Conservation (phyloP, 2,329 filamentous ascomycete genomes). For the Fusarium secorum region DNA sequence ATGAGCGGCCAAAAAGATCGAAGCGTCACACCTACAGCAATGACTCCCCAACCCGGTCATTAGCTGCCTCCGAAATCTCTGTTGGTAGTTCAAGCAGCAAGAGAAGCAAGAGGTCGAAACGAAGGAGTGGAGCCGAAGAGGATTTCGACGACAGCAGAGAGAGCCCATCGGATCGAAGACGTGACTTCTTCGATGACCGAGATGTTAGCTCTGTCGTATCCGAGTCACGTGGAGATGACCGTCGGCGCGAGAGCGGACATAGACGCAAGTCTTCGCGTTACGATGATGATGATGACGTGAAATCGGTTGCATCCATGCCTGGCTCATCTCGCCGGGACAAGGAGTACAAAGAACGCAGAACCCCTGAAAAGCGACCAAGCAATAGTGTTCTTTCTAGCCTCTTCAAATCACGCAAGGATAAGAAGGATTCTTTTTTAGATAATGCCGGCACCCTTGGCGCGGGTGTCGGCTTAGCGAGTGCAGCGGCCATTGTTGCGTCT, state of each 20-base stretch:
- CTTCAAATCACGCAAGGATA: constrained; percentile 54
- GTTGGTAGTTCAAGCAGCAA: constrained; percentile 49
- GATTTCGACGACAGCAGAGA: constrained; percentile 46
- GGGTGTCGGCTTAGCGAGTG: constrained; percentile 70
- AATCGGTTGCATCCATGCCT: constrained; percentile 53
- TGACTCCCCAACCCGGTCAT: constrained; percentile 47
- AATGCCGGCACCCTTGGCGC: constrained; percentile 74
- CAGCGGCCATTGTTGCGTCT: constrained; percentile 53
- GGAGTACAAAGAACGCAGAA: constrained; percentile 39
- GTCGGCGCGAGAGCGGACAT: constrained; percentile 47
- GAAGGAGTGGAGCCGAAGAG: constrained; percentile 48
- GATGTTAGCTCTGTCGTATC: constrained; percentile 61
- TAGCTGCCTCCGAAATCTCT: constrained; percentile 50
- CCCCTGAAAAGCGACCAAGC: constrained; percentile 51
- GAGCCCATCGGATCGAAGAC: constrained; percentile 51
- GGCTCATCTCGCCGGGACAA: constrained; percentile 48
- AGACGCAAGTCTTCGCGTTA: constrained; percentile 46
- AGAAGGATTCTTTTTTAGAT: constrained; percentile 73
- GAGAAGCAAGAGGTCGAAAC: constrained; percentile 52
- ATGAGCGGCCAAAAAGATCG: constrained; percentile 48
- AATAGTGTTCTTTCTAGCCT: constrained; percentile 59
- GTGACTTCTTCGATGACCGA: constrained; percentile 54
- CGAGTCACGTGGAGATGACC: constrained; percentile 49
- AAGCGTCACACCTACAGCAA: constrained; percentile 45
- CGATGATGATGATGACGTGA: constrained; percentile 58